These are phyloP conservation scores for Phaeoacremonium minimum DNA, from an alignment of 2,329 filamentous ascomycete species.

Conservation along the genomic window DNA sequence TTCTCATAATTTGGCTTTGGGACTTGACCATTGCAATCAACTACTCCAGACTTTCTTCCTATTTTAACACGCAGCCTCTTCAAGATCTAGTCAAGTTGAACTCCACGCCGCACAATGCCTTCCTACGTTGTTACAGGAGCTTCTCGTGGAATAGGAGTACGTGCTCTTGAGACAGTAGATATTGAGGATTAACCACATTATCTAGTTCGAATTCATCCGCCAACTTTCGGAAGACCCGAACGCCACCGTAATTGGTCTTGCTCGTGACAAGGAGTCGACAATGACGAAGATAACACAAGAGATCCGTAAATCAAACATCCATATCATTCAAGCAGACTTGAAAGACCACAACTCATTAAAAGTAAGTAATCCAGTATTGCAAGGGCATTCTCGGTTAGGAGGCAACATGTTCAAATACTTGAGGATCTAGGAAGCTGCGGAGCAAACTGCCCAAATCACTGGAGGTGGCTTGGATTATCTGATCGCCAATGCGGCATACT, in stretches of 20 bases:
- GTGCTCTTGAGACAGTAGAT: conserved; percentile 1
- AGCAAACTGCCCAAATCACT: conserved; percentile 22
- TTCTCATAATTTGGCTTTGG: too few relatives aligned
- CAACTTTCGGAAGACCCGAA: conserved; percentile 34
- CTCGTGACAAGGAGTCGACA: conserved; percentile 38
- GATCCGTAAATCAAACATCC: conserved; percentile 31
- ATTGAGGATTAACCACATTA: not conserved
- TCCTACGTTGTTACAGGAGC: conserved; percentile 16
- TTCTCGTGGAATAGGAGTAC: conserved; percentile 16
- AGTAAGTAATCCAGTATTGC: too few relatives aligned
- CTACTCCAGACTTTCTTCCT: too few relatives aligned
- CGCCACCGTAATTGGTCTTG: conserved; percentile 42
- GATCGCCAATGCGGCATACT: conserved; percentile 42
- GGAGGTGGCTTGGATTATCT: conserved; percentile 43
- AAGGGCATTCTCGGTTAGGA: too few relatives aligned
- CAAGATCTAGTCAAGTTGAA: too few relatives aligned
- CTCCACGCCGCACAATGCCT: conserved; percentile 15
- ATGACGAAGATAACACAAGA: conserved; percentile 36
- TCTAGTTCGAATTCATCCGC: conserved; percentile 47
- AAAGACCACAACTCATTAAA: conserved; percentile 31
- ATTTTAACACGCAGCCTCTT: too few relatives aligned
- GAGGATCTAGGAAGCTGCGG: conserved; percentile 16
- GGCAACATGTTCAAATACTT: not conserved
- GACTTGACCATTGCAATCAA: too few relatives aligned
- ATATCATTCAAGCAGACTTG: conserved; percentile 41